Conservation (phyloP, 2,329 filamentous ascomycete genomes). For the Elsinoe ampelina region DNA sequence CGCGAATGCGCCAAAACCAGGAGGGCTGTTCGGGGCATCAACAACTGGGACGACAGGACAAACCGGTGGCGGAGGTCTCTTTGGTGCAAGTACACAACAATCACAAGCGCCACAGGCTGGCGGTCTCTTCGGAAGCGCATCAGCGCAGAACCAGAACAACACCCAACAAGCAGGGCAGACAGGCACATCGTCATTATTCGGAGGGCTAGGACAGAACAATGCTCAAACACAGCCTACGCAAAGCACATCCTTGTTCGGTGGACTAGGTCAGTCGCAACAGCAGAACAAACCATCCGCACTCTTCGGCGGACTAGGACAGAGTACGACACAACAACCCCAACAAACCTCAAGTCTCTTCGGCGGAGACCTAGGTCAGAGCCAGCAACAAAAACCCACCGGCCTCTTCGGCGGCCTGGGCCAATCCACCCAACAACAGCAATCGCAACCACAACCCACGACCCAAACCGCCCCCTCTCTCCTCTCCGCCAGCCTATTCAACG, state of each 20-base stretch:
- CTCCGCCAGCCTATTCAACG: constrained; percentile 17
- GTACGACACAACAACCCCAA: constrained; percentile 7
- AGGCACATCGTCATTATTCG: constrained; percentile 22
- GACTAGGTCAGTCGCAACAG: constrained; percentile 12
- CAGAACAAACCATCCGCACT: constrained; percentile 21
- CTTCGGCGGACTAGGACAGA: constrained; percentile 26
- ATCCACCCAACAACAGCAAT: constrained; percentile 22
- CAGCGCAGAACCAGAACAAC: constrained; percentile 8
- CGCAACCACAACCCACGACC: constrained; percentile 20
- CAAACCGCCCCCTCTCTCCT: constrained; percentile 26
- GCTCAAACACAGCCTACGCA: constrained; percentile 15
- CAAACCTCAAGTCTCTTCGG: constrained; percentile 12
- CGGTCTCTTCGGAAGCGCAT: constrained; percentile 21
- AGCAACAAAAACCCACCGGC: constrained; percentile 15
- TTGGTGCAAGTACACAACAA: constrained; percentile 20
- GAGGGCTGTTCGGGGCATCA: constrained; percentile 12
- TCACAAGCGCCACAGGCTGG: constrained; percentile 20
- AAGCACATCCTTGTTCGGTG: constrained; percentile 25
- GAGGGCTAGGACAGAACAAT: constrained; percentile 10
- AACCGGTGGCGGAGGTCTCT: constrained; percentile 20
- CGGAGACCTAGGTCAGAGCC: constrained; percentile 21
- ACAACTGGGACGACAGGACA: constrained; percentile 17
- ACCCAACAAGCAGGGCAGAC: constrained; percentile 17
- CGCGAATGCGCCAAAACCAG: constrained; percentile 14
- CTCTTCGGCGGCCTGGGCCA: constrained; percentile 27